A percentile compares a stretch with the other conserved stretches of the same genome.
phyloP scores from a whole-genome alignment of 305 asterid species.

The Solanum hybrid region DNA sequence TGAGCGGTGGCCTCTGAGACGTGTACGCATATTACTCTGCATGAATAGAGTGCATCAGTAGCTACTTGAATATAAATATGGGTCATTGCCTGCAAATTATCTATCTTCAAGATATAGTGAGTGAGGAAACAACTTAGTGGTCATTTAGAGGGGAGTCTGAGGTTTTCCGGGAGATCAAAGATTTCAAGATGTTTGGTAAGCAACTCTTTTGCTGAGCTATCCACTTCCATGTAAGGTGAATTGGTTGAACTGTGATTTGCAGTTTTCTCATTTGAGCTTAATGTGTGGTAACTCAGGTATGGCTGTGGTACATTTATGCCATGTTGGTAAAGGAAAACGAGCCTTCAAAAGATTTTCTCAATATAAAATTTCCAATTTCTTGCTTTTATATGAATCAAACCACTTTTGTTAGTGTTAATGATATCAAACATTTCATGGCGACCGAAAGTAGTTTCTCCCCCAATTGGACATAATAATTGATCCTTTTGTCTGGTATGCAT shows the following conservation, averaged over 20 bases:
- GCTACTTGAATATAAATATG: neutral
- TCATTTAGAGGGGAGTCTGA: neutral
- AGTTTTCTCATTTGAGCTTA: neutral
- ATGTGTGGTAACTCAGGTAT: neutral
- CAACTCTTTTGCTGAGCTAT: neutral
- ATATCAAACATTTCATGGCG: neutral
- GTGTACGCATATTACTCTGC: neutral
- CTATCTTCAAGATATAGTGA: neutral
- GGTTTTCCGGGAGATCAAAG: neutral
- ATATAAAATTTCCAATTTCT: neutral
- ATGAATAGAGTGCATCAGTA: neutral
- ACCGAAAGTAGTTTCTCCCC: neutral
- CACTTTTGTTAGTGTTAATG: neutral
- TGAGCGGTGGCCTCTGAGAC: neutral
- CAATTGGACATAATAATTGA: neutral
- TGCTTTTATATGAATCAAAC: neutral
- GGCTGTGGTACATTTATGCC: neutral
- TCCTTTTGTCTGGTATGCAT: neutral
- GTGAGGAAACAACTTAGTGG: neutral
- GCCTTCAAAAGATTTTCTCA: neutral
- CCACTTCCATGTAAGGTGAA: neutral
- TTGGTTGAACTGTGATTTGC: neutral
- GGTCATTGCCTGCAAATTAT: neutral
- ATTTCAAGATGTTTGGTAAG: neutral
- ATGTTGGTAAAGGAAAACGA: neutral